Evolutionary conservation across 768 basidiomycete genomes (phyloP).

Genomic region (Suillus ampliporus): DNA sequence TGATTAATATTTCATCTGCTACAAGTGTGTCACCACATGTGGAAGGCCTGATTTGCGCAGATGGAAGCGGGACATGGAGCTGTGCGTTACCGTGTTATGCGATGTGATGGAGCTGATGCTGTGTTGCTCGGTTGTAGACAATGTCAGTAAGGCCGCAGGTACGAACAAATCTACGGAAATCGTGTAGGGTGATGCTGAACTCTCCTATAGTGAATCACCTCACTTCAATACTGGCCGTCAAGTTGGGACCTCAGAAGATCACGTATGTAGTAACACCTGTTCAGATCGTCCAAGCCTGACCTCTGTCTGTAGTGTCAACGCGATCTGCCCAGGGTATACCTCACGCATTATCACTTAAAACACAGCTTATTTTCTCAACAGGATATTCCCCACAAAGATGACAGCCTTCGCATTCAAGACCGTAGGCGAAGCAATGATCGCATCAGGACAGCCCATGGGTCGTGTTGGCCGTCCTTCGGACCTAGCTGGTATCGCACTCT

Average conservation of each 20-base stretch:
- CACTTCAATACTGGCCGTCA: conserved; percentile 71
- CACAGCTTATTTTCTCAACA: conserved; percentile 25
- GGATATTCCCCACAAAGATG: conserved; percentile 86
- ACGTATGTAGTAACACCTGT: conserved; percentile 53
- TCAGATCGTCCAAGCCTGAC: conserved; percentile 2
- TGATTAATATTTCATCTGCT: conserved; percentile 84
- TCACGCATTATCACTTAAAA: not conserved
- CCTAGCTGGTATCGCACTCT: conserved; percentile 72
- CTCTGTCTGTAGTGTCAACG: conserved; percentile 67
- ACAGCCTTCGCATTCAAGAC: conserved; percentile 71
- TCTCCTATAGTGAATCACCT: conserved; percentile 72
- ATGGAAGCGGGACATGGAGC: conserved; percentile 74
- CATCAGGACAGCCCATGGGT: conserved; percentile 67
- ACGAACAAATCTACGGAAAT: conserved; percentile 12
- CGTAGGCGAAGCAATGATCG: conserved; percentile 57
- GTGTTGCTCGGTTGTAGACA: conserved; percentile 50
- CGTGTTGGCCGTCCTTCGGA: conserved; percentile 70
- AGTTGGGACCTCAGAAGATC: conserved; percentile 62
- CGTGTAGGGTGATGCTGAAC: not conserved
- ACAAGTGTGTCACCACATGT: conserved; percentile 59
- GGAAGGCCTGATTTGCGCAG: conserved; percentile 53
- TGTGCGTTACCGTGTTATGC: conserved; percentile 56
- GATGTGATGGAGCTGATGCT: conserved; percentile 5
- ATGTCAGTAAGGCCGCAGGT: conserved; percentile 85
- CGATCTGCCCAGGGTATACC: conserved; percentile 77